These are phyloP conservation scores for Penicillium maclennaniae DNA, from an alignment of 495 filamentous ascomycete species.

Conservation along the genomic window DNA sequence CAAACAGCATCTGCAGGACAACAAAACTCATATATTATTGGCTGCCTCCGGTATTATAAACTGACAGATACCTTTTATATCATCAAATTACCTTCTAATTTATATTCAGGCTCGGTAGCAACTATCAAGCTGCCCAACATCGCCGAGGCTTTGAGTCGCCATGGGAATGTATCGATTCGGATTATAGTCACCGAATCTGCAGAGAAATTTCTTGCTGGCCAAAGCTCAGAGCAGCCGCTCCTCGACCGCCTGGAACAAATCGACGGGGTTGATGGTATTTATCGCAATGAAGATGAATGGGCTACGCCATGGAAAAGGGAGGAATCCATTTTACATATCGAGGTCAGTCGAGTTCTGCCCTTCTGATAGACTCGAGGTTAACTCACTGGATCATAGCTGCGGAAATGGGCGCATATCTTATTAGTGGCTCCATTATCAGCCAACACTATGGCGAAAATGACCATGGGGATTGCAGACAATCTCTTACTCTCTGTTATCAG, in stretches of 20 bases:
- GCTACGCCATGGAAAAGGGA: conserved; percentile 60
- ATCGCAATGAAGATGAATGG: conserved; percentile 81
- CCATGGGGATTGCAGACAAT: conserved; percentile 61
- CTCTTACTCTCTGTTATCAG: conserved; percentile 69
- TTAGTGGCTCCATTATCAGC: conserved; percentile 76
- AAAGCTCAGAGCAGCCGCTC: conserved; percentile 65
- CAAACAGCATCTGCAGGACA: conserved; percentile 38
- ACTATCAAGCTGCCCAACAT: conserved; percentile 87
- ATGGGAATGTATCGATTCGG: conserved; percentile 63
- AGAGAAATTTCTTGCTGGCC: conserved; percentile 63
- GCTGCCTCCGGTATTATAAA: conserved; percentile 50
- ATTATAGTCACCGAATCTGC: conserved; percentile 73
- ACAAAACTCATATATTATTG: conserved; percentile 73
- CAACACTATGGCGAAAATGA: conserved; percentile 78
- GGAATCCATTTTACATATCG: conserved; percentile 73
- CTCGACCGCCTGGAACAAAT: conserved; percentile 46
- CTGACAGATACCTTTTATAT: not conserved
- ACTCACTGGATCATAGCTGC: conserved; percentile 29
- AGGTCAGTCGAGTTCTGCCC: conserved; percentile 22
- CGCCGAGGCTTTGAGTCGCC: conserved; percentile 50
- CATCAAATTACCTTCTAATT: not conserved
- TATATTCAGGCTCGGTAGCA: conserved; percentile 60
- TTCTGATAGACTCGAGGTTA: not conserved
- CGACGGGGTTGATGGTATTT: conserved; percentile 66
- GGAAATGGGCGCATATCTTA: conserved; percentile 75